Base-by-base conservation (phyloP, 441 rosid species). In the Erodium moschatum region DNA sequence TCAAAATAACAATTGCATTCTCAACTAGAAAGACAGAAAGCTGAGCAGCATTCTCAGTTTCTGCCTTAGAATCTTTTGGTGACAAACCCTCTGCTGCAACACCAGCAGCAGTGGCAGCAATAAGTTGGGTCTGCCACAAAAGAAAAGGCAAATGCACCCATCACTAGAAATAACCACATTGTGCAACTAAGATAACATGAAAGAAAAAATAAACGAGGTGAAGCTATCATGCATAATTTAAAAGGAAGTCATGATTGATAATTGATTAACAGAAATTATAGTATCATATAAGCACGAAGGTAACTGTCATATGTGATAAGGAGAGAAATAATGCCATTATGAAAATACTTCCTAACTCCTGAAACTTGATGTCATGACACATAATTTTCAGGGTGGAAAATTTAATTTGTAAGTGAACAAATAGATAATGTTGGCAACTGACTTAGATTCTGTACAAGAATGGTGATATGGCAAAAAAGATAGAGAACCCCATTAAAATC, bases 21-120 rank as follows among this genome's bases (percentile, higher is more conserved):
- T 96, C 99, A 75, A 96, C 99, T 81, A 96, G 84, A 75, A 81
- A 89, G 72, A 96, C 98, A 40, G 98, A 96, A 79, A 96, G 97
- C 85, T 96, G 99, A 24, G 99, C 96, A 71, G 97, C 98, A 85
- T 84, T 88, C 73, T 91, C 91, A 69, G 98, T 91, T 83, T 92
- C 97, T 72, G 79, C 85, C 81, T 86, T 96, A 27, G 99, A 91
- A 61, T 90, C 90, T 77, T 79, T 81, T 33, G 99, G 96, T 29
- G 99, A 78, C 76, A 96, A 82, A 74, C 98, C 94, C 81, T 85
- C 99, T 42, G 99, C 98, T 44, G 99, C 99, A 76, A 96, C 99
- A 74, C 98, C 97, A 84, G 98, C 99, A 80, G 99, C 96, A 21
- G 98, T 94, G 15, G 98, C 96, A 62, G 99, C 99, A 86, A 96